Base-by-base conservation (phyloP, 2,329 filamentous ascomycete genomes). In the Coniochaeta sp. region DNA sequence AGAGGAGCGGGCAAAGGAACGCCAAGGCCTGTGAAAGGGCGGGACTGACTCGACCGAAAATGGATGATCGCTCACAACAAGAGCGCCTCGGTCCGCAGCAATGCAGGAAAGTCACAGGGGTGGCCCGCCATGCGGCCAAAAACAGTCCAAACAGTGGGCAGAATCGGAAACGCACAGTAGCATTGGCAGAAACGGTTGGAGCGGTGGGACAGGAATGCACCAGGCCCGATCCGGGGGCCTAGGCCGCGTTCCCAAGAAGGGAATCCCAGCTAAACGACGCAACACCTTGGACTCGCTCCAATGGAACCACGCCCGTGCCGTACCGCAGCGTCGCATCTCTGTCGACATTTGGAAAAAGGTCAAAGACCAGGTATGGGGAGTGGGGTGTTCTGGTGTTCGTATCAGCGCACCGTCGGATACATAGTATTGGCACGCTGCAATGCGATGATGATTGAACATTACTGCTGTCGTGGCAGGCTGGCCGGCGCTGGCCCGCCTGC, bases 41-140 rank as follows among this genome's bases (percentile, higher is more conserved):
- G 47, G 47, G 47, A 52, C 31, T 34, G 54, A 22, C 31, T 34
- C 54, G 54, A 57, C 31, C 54, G 28, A 38, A 38, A 57, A 56
- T 36, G 54, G 34, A 34, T 38, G 54, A 38, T 38, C 54, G 54
- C 28, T 57, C 54, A 34, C 54, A 4, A 34, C n/a, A 31, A 55
- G 31, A 24, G 54, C 54, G 54, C 54, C 54, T 57, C 54, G 54
- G 54, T 57, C 54, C 54, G 54, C 54, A 57, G 54, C 54, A 52
- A 52, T 38, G 54, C 54, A 38, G 54, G 54, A 36, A 57, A 57
- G 54, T 57, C 54, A 57, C 54, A 52, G 54, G 31, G 28, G 31
- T 56, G 33, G 33, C 28, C 52, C 52, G 28, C 19, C 28, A 56
- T 56, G 52, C 52, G 52, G 52, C 52, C 28, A 56, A n/a, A n/a